Evolutionary conservation across 78 protist genomes (phyloP).

Genomic region (Dictyostelium discoideum): DNA sequence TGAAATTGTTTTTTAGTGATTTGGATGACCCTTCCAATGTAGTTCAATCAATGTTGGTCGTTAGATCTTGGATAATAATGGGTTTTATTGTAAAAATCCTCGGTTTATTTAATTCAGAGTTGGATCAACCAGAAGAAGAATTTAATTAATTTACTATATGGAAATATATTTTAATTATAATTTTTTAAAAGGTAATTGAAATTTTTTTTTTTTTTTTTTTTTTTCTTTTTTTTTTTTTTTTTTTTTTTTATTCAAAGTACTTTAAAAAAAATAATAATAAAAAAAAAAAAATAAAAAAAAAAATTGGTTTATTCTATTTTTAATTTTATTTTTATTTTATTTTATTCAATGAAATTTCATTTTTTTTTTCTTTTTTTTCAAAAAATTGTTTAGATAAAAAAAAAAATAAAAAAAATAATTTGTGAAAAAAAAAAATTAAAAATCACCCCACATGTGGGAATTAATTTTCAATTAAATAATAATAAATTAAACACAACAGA

Average conservation of each 20-base stretch:
- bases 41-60: constrained; percentile 3
- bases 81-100: constrained; percentile 38
- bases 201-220: not conserved
- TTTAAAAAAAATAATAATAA: not conserved
- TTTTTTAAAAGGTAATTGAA: not conserved
- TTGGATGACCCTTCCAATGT: not conserved
- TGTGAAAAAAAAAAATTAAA: no score
- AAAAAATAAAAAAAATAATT: no score
- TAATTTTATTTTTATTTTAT: no score
- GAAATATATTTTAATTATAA: not conserved
- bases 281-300: not conserved
- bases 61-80: constrained; percentile 20
- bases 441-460: no score
- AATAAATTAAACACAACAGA: not conserved
- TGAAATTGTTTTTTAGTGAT: not conserved
- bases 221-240: not conserved
- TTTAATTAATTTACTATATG: not conserved
- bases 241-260: not conserved
- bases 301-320: no score
- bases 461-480: no score
- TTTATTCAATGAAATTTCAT: no score
- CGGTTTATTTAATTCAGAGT: constrained; percentile 3
- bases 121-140: not conserved
- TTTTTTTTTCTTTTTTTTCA: no score
- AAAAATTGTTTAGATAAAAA: no score